Percentiles rank a stretch among this genome's conserved stretches.
Conservation (phyloP, 208 protist species). For the Leishmania tarentolae region DNA sequence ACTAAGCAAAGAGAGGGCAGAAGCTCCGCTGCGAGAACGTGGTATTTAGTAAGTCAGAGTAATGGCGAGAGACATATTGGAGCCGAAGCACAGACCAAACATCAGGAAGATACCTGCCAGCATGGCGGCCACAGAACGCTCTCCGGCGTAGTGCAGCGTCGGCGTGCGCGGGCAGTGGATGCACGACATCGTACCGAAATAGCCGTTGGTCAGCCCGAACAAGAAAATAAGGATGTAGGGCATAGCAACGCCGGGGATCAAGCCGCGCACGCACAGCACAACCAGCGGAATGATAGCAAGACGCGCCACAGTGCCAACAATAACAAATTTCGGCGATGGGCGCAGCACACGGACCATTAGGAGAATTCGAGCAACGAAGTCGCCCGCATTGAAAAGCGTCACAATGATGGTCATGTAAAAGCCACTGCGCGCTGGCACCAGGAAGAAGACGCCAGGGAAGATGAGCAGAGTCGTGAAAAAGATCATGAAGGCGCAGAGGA, state of each 20-base stretch:
- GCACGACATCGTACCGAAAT: slow-evolving; percentile 68
- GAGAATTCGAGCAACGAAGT: slow-evolving; percentile 54
- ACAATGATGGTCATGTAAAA: slow-evolving; percentile 73
- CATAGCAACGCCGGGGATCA: slow-evolving; percentile 43
- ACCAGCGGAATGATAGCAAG: slow-evolving; percentile 60
- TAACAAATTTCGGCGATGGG: slow-evolving; percentile 47
- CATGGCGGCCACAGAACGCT: slow-evolving; percentile 66
- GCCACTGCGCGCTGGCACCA: slow-evolving; percentile 28
- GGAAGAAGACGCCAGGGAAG: slow-evolving; percentile 77
- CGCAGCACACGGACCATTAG: slow-evolving; percentile 45
- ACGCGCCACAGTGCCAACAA: slow-evolving; percentile 47
- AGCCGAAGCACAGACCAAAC: slow-evolving; percentile 58
- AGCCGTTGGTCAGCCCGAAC: slow-evolving; percentile 77
- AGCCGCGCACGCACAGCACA: slow-evolving; percentile 57
- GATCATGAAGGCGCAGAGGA: slow-evolving; percentile 58
- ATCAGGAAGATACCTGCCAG: slow-evolving; percentile 48
- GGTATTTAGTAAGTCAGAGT: slow-evolving; percentile 35
- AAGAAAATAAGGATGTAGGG: slow-evolving; percentile 63
- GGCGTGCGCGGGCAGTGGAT: slow-evolving; percentile 61
- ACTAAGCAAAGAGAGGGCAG: not conserved
- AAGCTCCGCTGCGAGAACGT: not conserved
- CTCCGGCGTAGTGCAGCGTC: slow-evolving; percentile 49
- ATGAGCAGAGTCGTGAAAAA: slow-evolving; percentile 66
- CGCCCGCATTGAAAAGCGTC: slow-evolving; percentile 63
- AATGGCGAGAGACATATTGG: slow-evolving; percentile 49